Conservation (phyloP, 352 stramenopile genomes). For the Phytophthora idaei region DNA sequence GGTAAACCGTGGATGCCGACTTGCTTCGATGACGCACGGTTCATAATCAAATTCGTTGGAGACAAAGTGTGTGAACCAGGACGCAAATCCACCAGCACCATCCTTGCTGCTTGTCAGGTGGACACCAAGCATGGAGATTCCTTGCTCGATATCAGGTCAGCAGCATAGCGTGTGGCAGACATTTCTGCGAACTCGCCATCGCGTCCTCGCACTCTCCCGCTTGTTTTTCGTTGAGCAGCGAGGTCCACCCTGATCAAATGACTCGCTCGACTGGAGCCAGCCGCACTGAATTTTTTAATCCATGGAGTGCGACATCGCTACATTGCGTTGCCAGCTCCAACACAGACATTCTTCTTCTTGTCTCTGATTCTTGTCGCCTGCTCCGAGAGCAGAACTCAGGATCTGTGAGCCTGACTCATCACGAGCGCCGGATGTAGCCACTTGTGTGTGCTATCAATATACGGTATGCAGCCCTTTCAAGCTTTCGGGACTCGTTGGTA, state of each 20-base stretch:
- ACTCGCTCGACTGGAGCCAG: constrained; percentile 13
- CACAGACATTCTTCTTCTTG: background rate
- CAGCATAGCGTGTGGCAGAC: constrained; percentile 18
- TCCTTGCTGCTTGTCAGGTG: constrained; percentile 13
- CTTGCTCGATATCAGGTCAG: constrained; percentile 17
- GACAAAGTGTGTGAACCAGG: background rate
- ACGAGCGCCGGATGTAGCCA: constrained; percentile 11
- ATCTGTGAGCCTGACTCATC: constrained; percentile 25
- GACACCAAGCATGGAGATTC: constrained; percentile 19
- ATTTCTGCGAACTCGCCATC: constrained; percentile 19
- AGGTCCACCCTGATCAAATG: constrained; percentile 28
- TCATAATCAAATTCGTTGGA: constrained; percentile 3
- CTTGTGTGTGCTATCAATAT: constrained; percentile 5
- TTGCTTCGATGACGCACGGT: constrained; percentile 14
- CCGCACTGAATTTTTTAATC: constrained; percentile 28
- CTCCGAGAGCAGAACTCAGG: constrained; percentile 27
- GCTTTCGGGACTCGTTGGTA: constrained; percentile 13
- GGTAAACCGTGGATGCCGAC: background rate
- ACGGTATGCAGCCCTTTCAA: background rate
- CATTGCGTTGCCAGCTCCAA: constrained; percentile 26
- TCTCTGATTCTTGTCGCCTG: constrained; percentile 28
- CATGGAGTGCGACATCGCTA: constrained; percentile 12
- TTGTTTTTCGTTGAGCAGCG: constrained; percentile 20
- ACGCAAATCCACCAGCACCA: constrained; percentile 11
- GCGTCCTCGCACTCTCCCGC: constrained; percentile 25